Evolutionary conservation across 345 rosid genomes (phyloP).

Genomic region (Raphanus raphanistrum): DNA sequence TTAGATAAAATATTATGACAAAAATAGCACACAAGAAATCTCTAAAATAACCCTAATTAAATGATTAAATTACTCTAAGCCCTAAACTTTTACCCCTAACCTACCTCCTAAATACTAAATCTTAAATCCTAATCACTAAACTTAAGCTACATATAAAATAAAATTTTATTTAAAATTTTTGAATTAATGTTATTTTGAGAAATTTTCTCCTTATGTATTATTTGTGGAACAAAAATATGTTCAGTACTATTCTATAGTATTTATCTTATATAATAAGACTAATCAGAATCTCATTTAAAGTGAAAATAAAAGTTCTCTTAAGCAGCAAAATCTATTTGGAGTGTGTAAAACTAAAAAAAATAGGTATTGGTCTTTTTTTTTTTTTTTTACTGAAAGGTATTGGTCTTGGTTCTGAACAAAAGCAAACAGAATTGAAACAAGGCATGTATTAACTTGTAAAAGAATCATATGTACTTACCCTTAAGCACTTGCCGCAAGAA

Average conservation of each 20-base stretch:
- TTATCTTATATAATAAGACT: not conserved
- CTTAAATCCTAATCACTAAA: not conserved
- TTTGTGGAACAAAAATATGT: not conserved
- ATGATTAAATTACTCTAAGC: not conserved
- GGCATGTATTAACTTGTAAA: not conserved
- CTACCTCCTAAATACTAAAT: not conserved
- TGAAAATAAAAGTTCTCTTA: not conserved
- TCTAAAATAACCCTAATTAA: not conserved
- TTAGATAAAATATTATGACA: not conserved
- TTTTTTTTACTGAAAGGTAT: no score
- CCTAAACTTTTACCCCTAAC: not conserved
- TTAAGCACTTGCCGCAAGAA: constrained; percentile 57
- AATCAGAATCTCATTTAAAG: not conserved
- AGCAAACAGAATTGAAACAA: not conserved
- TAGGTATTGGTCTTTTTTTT: no score
- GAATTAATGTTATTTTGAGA: not conserved
- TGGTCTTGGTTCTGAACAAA: not conserved
- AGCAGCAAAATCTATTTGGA: not conserved
- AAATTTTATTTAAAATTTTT: not conserved
- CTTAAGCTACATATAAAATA: not conserved
- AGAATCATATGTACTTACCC: constrained; percentile 32
- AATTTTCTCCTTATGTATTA: not conserved
- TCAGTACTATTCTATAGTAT: not conserved
- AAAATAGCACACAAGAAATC: not conserved
- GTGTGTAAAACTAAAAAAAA: not conserved